Conservation (phyloP, 306 rosid genomes). For the Cyamopsis tetragonoloba region DNA sequence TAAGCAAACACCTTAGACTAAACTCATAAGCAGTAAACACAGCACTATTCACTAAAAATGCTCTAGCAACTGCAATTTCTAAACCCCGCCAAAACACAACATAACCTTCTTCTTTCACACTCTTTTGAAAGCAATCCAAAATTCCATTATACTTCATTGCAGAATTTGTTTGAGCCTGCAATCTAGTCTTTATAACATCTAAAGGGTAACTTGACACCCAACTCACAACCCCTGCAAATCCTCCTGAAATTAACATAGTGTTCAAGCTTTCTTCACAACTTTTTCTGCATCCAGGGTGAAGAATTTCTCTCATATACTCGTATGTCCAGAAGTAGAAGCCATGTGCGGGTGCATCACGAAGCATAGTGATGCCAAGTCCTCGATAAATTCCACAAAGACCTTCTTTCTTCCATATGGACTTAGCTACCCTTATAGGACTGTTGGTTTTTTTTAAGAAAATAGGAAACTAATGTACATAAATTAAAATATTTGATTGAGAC, state of each 20-base stretch:
- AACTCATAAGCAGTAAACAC: constrained; percentile 74
- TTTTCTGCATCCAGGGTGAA: constrained; percentile 77
- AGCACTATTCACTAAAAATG: constrained; percentile 79
- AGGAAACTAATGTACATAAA: no score
- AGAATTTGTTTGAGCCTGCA: constrained; percentile 61
- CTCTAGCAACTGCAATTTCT: constrained; percentile 71
- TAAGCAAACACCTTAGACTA: constrained; percentile 51
- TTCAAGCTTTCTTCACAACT: constrained; percentile 44
- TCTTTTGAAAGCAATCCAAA: constrained; percentile 55
- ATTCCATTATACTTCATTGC: constrained; percentile 53
- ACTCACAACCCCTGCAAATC: constrained; percentile 80
- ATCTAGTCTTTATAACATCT: constrained; percentile 76
- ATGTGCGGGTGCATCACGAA: constrained; percentile 77
- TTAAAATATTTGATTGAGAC: no score
- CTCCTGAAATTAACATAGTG: constrained; percentile 80
- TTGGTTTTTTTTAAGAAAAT: constrained; percentile 16
- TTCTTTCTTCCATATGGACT: constrained; percentile 49
- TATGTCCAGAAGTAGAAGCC: constrained; percentile 64
- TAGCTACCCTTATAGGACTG: constrained; percentile 50
- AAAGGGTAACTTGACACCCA: constrained; percentile 71
- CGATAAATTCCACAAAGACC: constrained; percentile 63
- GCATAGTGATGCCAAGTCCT: constrained; percentile 61
- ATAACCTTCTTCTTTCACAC: constrained; percentile 52
- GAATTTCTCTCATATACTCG: constrained; percentile 60
- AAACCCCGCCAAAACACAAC: constrained; percentile 64